Conservation (phyloP, 2,329 filamentous ascomycete species). For the Corynespora cassiicola region DNA sequence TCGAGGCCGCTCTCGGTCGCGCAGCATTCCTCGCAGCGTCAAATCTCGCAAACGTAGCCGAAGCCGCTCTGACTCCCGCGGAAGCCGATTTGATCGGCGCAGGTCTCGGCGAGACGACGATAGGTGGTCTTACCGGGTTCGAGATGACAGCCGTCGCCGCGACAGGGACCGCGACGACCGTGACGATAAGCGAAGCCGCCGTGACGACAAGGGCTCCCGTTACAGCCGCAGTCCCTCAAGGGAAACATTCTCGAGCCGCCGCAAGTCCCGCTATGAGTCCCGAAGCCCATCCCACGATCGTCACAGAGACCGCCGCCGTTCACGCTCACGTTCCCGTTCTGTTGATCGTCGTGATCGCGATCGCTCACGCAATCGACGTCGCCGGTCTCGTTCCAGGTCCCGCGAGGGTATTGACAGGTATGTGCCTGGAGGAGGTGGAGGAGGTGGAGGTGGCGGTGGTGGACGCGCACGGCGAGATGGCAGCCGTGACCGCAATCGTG, state of each 20-base stretch:
- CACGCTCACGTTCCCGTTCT: slow-evolving; percentile 26
- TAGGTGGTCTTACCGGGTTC: slow-evolving; percentile 17
- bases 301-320: slow-evolving; percentile 30
- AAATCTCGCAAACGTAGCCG: slow-evolving; percentile 34
- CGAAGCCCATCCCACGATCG: slow-evolving; percentile 32
- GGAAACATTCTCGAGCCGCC: slow-evolving; percentile 32
- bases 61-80: slow-evolving; percentile 38
- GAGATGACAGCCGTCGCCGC: slow-evolving; percentile 30
- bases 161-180: slow-evolving; percentile 31
- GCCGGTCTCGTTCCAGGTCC: slow-evolving; percentile 32
- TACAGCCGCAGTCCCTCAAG: slow-evolving; percentile 36
- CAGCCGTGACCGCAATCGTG: slow-evolving; percentile 15
- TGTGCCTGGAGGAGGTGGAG: slow-evolving; percentile 33
- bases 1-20: slow-evolving; percentile 37
- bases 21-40: slow-evolving; percentile 30
- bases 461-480: slow-evolving; percentile 7
- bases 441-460: slow-evolving; percentile 1
- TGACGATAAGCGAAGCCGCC: slow-evolving; percentile 31
- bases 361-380: slow-evolving; percentile 11
- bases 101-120: slow-evolving; percentile 32
- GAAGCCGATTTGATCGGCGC: slow-evolving; percentile 37
- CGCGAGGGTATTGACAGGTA: slow-evolving; percentile 48
- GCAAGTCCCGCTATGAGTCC: slow-evolving; percentile 34
- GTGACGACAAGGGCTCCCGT: slow-evolving; percentile 25
- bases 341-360: slow-evolving; percentile 10